Evolutionary conservation across 2,329 filamentous ascomycete species (phyloP).

Genomic region (Lasiodiplodia sp.): DNA sequence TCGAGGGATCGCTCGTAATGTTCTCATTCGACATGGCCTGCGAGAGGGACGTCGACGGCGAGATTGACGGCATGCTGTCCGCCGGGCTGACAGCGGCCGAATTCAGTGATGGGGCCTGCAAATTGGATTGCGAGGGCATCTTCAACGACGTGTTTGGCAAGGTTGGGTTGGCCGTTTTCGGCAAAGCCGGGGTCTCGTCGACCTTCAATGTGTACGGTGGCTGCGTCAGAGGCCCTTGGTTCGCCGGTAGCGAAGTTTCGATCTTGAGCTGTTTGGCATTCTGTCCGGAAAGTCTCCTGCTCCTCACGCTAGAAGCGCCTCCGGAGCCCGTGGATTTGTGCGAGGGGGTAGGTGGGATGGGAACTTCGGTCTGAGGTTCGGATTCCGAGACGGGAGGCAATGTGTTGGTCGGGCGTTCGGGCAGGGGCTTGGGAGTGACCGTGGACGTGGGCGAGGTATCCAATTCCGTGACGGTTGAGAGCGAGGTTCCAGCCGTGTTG

Average conservation of each 20-base stretch:
- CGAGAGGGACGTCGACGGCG: constrained; percentile 46
- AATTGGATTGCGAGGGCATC: constrained; percentile 36
- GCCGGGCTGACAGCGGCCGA: constrained; percentile 48
- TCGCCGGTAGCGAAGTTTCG: constrained; percentile 66
- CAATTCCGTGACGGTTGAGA: constrained; percentile 75
- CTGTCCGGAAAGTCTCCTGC: constrained; percentile 79
- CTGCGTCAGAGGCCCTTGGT: constrained; percentile 30
- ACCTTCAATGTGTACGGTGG: constrained; percentile 37
- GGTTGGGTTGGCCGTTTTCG: constrained; percentile 45
- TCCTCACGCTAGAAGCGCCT: constrained; percentile 64
- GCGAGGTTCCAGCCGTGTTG: constrained; percentile 69
- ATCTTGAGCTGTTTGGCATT: constrained; percentile 87
- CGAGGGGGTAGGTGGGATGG: constrained; percentile 36
- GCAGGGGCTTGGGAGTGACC: constrained; percentile 10
- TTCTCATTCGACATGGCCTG: constrained; percentile 55
- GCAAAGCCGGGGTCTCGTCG: constrained; percentile 40
- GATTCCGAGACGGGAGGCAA: constrained; percentile 13
- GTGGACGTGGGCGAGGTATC: constrained; percentile 35
- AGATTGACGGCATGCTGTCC: constrained; percentile 51
- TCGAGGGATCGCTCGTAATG: constrained; percentile 15
- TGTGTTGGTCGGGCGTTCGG: constrained; percentile 10
- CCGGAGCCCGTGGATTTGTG: constrained; percentile 40
- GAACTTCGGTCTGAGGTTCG: constrained; percentile 16
- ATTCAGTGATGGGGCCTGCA: constrained; percentile 23
- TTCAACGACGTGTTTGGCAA: constrained; percentile 42